These are phyloP conservation scores for Brassica carinata DNA, from an alignment of 345 rosid genomes.

Conservation along the genomic window DNA sequence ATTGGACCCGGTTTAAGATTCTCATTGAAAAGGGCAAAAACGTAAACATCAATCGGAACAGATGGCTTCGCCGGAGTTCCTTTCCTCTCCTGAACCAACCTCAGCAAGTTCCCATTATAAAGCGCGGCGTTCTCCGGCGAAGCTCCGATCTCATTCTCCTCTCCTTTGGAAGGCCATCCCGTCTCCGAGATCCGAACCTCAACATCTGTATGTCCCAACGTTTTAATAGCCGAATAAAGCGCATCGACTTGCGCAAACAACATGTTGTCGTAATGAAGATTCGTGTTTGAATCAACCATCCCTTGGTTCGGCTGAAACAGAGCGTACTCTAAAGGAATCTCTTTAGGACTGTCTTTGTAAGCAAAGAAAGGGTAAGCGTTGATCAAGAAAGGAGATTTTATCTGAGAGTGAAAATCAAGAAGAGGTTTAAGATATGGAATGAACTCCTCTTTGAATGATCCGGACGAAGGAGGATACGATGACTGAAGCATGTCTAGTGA, in stretches of 20 bases:
- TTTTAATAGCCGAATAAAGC: conserved; percentile 73
- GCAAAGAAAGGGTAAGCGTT: conserved; percentile 92
- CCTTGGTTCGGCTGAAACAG: conserved; percentile 85
- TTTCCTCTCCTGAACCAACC: conserved; percentile 51
- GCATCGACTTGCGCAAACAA: conserved; percentile 94
- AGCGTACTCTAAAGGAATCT: conserved; percentile 65
- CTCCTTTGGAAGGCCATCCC: conserved; percentile 98
- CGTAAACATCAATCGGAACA: conserved; percentile 63
- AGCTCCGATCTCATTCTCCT: conserved; percentile 74
- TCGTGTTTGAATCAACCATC: conserved; percentile 56
- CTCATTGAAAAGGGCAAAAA: conserved; percentile 93
- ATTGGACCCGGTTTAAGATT: conserved; percentile 80
- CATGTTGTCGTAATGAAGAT: conserved; percentile 85
- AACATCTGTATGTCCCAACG: conserved; percentile 68
- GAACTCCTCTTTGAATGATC: conserved; percentile 63
- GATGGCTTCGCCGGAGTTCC: conserved; percentile 83
- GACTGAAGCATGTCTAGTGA: conserved; percentile 52
- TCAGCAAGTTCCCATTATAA: conserved; percentile 70
- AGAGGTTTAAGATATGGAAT: conserved; percentile 55
- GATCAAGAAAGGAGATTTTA: conserved; percentile 71
- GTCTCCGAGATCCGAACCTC: conserved; percentile 84
- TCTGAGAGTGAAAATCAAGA: conserved; percentile 64
- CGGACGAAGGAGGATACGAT: conserved; percentile 82
- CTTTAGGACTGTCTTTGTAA: conserved; percentile 59
- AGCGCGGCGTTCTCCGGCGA: conserved; percentile 69